Base-by-base conservation (phyloP, 148 eudicot genomes). In the Rhododendron kiyosumense region DNA sequence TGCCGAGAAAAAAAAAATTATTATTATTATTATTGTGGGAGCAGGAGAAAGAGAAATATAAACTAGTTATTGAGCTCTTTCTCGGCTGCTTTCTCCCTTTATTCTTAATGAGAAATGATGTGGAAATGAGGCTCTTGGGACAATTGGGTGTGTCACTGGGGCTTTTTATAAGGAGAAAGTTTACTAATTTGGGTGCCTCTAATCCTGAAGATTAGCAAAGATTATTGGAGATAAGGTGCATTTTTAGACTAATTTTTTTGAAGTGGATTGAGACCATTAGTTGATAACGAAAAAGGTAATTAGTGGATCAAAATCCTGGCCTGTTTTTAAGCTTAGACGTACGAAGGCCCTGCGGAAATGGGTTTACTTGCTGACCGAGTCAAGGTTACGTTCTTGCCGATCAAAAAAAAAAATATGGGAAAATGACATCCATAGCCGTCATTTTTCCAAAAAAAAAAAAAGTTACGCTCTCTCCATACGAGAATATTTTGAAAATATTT, bases 41-140 rank as follows among this genome's bases (percentile, higher is more conserved):
- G 75, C 38, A 45, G 28, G 67, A 51, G 34, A 52, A 15, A 34
- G 69, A 71, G 3, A 32, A 14, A 30, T 13, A 71, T 30, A 12
- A 30, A 71, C 0, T 3, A 10, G 14, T 24, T n/a, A 65, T n/a
- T n/a, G 7, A 65, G 12, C 71, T 71, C 76, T 71, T 30, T 69
- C 75, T 69, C 75, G 17, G 75, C 75, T 69, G 75, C 75, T n/a
- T n/a, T n/a, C n/a, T n/a, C 76, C 76, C 38, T 71, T 41, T 41
- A 41, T 41, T 71, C 13, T 71, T 59, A 51, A 13, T 51, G 51
- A 41, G 51, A 41, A 57, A 17, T 30, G 7, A 71, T 71, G 32
- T 4, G 41, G 22, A 32, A 0, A 71, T 30, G 76, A 71, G 41
- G 76, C 41, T 71, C 20, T 13, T 30, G 1, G 76, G 76, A 15